phyloP scores from a whole-genome alignment of 768 basidiomycete species.

The Mycena floridula region DNA sequence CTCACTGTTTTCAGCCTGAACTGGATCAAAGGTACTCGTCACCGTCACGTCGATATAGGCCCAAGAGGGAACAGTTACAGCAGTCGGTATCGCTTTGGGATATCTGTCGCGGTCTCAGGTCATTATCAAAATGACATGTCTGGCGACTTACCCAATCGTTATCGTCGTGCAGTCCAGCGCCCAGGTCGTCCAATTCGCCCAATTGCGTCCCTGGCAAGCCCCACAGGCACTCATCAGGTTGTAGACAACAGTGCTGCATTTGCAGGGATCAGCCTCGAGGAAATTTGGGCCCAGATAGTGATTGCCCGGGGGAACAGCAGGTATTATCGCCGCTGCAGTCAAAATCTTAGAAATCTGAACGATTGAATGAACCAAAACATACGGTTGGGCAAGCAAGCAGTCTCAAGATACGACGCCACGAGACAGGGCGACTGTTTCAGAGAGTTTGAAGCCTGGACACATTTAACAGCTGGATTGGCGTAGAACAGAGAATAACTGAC shows the following conservation, averaged over 20 bases:
- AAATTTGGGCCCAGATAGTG: conserved; percentile 38
- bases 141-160: no score
- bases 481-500: no score
- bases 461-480: no score
- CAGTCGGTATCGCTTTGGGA: conserved; percentile 33
- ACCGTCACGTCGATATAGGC: conserved; percentile 47
- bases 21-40: conserved; percentile 4
- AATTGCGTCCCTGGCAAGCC: conserved; percentile 45
- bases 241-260: conserved; percentile 55
- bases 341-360: no score
- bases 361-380: no score
- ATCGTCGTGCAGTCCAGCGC: conserved; percentile 25
- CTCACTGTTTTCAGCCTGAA: conserved; percentile 4
- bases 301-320: conserved; percentile 27
- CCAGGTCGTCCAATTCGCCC: conserved; percentile 32
- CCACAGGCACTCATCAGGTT: conserved; percentile 54
- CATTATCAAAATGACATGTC: no score
- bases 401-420: conserved; percentile 42
- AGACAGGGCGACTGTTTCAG: conserved; percentile 42
- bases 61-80: conserved; percentile 47
- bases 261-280: conserved; percentile 33
- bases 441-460: conserved; percentile 34
- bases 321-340: no score
- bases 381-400: conserved; percentile 38
- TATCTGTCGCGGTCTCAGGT: no score